Evolutionary conservation across 768 basidiomycete species (phyloP), one percentile per base, ranked within the genome.

Genomic region (Tephrocybe sp.): DNA sequence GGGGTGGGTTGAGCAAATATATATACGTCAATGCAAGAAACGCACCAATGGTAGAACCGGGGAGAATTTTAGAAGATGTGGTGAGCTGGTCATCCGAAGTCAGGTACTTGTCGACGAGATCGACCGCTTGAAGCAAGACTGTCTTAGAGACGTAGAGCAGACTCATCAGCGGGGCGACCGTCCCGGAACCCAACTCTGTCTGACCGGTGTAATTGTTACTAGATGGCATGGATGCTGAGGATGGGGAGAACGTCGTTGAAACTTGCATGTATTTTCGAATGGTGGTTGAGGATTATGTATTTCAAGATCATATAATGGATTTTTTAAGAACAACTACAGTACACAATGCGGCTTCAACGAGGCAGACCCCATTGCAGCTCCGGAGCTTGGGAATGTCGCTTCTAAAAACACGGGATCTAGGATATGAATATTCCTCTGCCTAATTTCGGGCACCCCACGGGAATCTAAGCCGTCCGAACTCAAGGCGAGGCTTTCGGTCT

Each of bases 181-280:
- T 34, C 41, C 39, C 34, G 45, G 58, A 54, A 35, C 54, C 54
- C 50, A 62, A 48, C 42, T 46, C 49, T 44, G 41, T 52, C 49
- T 58, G 56, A 53, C 49, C 56, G 40, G 34, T 48, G 46, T 53
- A 36, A 40, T 52, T 56, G 40, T 49, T 49, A 39, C 46, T 57
- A 22, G 69, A 64, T 19, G 70, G 52, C 64, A 64, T 70, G 32
- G 49, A 39, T 32, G 59, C 35, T 48, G 57, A 53, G 32, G 55
- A 45, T 46, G 56, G 51, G 31, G 55, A 46, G 6, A 50, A 46
- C 20, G 52, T 12, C 96, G 31, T 44, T 41, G 33, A n/a, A 39
- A 23, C 20, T 77, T 98, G 51, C 92, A 95, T 63, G 89, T 92
- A 16, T 98, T 98, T 65, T 95, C 92, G 3, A 94, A 97, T 72